These are phyloP conservation scores for Acanthamoeba sp. DNA, from an alignment of 208 protist genomes.

Conservation along the genomic window DNA sequence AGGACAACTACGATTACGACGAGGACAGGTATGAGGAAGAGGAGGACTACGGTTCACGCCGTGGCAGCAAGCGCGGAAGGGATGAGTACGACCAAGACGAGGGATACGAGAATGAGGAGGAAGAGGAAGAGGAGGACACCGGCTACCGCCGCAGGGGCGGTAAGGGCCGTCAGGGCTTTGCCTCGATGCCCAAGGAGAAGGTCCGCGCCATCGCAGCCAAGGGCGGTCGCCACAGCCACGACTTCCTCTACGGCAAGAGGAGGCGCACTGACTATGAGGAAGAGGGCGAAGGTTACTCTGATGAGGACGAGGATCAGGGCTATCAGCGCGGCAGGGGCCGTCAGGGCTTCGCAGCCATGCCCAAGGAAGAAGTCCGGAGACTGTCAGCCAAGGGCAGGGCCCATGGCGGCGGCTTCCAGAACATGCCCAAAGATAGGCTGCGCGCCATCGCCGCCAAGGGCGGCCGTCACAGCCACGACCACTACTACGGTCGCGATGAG, in stretches of 20 bases:
- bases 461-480: neutral
- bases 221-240: neutral
- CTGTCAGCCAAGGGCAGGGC: neutral
- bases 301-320: neutral
- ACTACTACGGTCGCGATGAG: neutral
- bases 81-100: no score
- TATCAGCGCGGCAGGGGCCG: neutral
- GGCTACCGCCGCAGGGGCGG: neutral
- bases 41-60: neutral
- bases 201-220: neutral
- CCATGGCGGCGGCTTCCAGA: neutral
- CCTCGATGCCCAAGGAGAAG: conserved; percentile 6
- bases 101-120: neutral
- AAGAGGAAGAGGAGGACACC: neutral
- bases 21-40: neutral
- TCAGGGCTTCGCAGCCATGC: no score
- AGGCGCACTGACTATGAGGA: neutral
- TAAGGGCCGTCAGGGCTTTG: neutral
- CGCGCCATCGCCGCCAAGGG: conserved; percentile 28
- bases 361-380: neutral
- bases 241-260: neutral
- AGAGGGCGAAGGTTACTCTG: neutral
- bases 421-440: neutral
- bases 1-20: neutral
- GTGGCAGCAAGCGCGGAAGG: no score